These are phyloP conservation scores for Yamadazyma kitorensis DNA, from an alignment of 805 yeast genomes.

Conservation along the genomic window DNA sequence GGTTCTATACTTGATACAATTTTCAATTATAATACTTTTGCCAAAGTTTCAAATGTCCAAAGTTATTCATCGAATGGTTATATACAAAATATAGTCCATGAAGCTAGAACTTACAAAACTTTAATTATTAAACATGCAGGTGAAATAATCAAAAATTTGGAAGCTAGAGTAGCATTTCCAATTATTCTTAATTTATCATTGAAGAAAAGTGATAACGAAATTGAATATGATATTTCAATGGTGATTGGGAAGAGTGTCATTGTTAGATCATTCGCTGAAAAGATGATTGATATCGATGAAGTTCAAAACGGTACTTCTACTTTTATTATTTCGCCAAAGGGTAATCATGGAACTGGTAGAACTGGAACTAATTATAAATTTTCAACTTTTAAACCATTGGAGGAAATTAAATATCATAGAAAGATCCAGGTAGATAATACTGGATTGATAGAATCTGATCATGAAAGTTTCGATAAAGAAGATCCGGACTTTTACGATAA, in stretches of 20 bases:
- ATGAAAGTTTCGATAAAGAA: conserved; percentile 12
- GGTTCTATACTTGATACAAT: conserved; percentile 33
- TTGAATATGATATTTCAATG: conserved; percentile 1
- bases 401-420: conserved; percentile 21
- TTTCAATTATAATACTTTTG: conserved; percentile 24
- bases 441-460: background rate
- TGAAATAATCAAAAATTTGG: background rate
- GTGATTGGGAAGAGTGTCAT: conserved; percentile 4
- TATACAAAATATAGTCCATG: conserved; percentile 30
- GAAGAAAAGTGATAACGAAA: background rate
- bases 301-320: conserved; percentile 31
- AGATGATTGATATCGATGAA: background rate
- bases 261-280: background rate
- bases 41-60: conserved; percentile 39
- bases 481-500: conserved; percentile 1
- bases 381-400: conserved; percentile 18
- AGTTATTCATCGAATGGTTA: conserved; percentile 38
- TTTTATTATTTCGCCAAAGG: conserved; percentile 20
- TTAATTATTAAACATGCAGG: background rate
- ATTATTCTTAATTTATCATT: conserved; percentile 16
- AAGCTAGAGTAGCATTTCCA: conserved; percentile 26
- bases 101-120: conserved; percentile 11
- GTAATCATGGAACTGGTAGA: conserved; percentile 29
- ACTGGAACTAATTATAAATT: conserved; percentile 30
- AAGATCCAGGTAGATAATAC: conserved; percentile 34